Conservation (phyloP, 345 rosid species). For the Luvunga scandens region DNA sequence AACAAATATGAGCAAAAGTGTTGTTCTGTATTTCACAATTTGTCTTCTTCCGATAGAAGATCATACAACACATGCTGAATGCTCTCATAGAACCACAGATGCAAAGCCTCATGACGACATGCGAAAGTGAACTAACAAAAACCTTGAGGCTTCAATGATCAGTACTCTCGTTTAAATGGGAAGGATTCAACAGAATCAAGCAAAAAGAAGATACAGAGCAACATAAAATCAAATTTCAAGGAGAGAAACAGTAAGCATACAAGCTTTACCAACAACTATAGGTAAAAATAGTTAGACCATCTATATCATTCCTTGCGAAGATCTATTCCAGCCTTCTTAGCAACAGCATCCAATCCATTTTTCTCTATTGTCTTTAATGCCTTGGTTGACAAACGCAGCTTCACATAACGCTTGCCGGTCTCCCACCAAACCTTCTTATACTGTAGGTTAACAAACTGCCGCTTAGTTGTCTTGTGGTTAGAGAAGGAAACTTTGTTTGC, state of each 20-base stretch:
- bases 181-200: not conserved
- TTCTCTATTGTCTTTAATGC: constrained; percentile 94
- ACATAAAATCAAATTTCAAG: not conserved
- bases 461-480: constrained; percentile 90
- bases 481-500: constrained; percentile 93
- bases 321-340: constrained; percentile 95
- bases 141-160: not conserved
- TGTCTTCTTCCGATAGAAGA: not conserved
- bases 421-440: constrained; percentile 98
- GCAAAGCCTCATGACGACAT: not conserved
- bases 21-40: not conserved
- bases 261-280: not conserved
- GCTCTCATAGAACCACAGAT: not conserved
- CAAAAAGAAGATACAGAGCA: not conserved
- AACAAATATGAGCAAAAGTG: not conserved
- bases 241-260: not conserved
- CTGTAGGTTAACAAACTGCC: constrained; percentile 90
- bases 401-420: constrained; percentile 81
- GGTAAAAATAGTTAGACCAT: not conserved
- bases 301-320: constrained; percentile 57
- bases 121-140: not conserved
- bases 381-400: constrained; percentile 79
- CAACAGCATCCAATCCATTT: constrained; percentile 92
- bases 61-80: not conserved
- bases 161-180: constrained; percentile 1